Percentiles rank a stretch among this genome's conserved stretches.
phyloP scores from a whole-genome alignment of 1,284 basidiomycete species.

The Peniophora sp. region DNA sequence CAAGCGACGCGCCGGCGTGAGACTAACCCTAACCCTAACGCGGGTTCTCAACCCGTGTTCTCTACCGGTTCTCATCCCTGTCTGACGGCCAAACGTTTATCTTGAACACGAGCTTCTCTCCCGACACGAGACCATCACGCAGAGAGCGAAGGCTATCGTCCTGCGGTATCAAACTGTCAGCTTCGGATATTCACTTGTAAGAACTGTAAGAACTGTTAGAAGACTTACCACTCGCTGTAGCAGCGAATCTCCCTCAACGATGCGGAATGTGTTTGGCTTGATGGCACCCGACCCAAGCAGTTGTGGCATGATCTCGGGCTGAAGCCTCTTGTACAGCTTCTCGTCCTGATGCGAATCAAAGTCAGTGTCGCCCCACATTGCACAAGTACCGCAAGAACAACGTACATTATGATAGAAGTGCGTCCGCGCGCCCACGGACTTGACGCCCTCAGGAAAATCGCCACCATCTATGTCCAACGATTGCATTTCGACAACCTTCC shows the following conservation, averaged over 20 bases:
- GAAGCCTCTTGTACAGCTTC: slow-evolving; percentile 1
- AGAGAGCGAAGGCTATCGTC: neutral
- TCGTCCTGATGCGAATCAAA: neutral
- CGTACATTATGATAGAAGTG: neutral
- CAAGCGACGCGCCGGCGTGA: too few relatives aligned
- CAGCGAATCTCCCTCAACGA: neutral
- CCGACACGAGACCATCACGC: neutral
- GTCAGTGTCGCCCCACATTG: neutral
- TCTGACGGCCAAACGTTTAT: too few relatives aligned
- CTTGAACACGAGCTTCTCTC: neutral
- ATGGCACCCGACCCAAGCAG: slow-evolving; percentile 4
- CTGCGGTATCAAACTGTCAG: neutral
- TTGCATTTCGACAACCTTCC: neutral
- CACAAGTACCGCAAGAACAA: neutral
- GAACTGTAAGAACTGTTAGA: neutral
- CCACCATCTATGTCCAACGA: slow-evolving; percentile 22
- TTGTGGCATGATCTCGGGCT: slow-evolving; percentile 2
- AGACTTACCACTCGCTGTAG: neutral
- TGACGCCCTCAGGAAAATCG: neutral
- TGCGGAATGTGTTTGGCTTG: slow-evolving; percentile 2
- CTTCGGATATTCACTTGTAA: too few relatives aligned
- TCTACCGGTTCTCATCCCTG: too few relatives aligned
- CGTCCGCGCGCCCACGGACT: neutral
- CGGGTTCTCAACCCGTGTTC: too few relatives aligned
- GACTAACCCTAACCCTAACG: too few relatives aligned